Conservation (phyloP, 139 green algal species). For the Chlamydomonas urium region DNA sequence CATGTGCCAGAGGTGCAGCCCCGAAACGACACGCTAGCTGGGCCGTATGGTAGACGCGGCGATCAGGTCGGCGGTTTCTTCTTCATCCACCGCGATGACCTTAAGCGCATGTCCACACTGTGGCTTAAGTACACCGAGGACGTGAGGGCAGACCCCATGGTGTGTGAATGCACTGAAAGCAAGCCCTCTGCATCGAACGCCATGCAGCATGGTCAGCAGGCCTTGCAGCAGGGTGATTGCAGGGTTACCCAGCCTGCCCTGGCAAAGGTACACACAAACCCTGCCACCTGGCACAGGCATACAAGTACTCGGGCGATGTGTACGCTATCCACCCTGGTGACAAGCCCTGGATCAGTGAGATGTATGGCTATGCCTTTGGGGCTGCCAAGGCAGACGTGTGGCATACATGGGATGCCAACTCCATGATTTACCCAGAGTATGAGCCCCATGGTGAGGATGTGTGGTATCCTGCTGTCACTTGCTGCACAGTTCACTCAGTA, state of each 20-base stretch:
- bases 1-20: conserved; percentile 55
- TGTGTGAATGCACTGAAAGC: not conserved
- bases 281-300: conserved; percentile 55
- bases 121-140: conserved; percentile 79
- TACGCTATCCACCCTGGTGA: conserved; percentile 54
- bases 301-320: conserved; percentile 50
- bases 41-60: conserved; percentile 32
- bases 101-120: conserved; percentile 61
- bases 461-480: too few species aligned
- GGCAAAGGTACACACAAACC: conserved; percentile 1
- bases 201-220: too few species aligned
- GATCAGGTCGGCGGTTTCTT: conserved; percentile 76
- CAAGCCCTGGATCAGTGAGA: conserved; percentile 83
- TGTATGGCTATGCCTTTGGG: conserved; percentile 86
- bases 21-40: conserved; percentile 65
- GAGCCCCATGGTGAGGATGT: conserved; percentile 36
- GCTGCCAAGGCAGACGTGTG: conserved; percentile 63
- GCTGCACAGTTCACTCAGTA: too few species aligned
- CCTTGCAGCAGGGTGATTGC: not conserved
- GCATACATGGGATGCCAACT: conserved; percentile 63
- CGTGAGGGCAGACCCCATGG: conserved; percentile 44
- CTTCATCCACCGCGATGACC: conserved; percentile 71
- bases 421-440: conserved; percentile 85
- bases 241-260: too few species aligned
- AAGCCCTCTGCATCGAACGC: too few species aligned